These are phyloP conservation scores for Penicillium waksmanii DNA, from an alignment of 495 filamentous ascomycete species.

Conservation along the genomic window DNA sequence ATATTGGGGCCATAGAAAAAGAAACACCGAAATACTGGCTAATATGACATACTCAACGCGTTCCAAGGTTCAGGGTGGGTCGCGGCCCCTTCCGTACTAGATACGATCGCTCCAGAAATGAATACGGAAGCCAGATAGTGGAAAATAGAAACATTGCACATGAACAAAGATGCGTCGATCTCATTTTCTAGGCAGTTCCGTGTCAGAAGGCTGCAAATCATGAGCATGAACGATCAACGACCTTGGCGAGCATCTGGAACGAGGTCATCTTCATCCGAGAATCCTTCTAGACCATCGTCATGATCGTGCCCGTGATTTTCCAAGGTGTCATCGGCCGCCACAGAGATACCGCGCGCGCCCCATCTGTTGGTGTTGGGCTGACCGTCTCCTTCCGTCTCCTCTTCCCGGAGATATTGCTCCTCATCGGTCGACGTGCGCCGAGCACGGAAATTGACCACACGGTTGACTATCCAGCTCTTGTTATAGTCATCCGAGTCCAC, in stretches of 20 bases:
- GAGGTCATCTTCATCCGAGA: constrained; percentile 12
- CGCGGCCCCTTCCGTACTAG: constrained; percentile 3
- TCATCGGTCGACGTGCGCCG: constrained; percentile 37
- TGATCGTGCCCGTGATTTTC: constrained; percentile 51
- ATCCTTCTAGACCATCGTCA: constrained; percentile 16
- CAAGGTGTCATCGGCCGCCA: constrained; percentile 78
- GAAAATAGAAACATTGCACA: background rate
- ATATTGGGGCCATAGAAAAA: background rate
- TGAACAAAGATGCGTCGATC: background rate
- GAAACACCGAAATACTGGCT: background rate
- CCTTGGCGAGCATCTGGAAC: background rate
- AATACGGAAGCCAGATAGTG: background rate
- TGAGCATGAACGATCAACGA: background rate
- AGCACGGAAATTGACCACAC: constrained; percentile 45
- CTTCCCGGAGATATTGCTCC: constrained; percentile 46
- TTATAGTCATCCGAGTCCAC: constrained; percentile 91
- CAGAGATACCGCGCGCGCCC: constrained; percentile 77
- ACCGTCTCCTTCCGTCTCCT: constrained; percentile 31
- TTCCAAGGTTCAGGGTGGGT: constrained; percentile 3
- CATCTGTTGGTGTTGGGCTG: constrained; percentile 57
- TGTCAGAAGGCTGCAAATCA: background rate
- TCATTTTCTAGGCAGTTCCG: background rate
- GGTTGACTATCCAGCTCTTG: constrained; percentile 73
- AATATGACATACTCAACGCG: background rate
- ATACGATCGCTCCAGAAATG: background rate